Base-by-base conservation (phyloP, 345 rosid genomes). In the Syzygium jambos region DNA sequence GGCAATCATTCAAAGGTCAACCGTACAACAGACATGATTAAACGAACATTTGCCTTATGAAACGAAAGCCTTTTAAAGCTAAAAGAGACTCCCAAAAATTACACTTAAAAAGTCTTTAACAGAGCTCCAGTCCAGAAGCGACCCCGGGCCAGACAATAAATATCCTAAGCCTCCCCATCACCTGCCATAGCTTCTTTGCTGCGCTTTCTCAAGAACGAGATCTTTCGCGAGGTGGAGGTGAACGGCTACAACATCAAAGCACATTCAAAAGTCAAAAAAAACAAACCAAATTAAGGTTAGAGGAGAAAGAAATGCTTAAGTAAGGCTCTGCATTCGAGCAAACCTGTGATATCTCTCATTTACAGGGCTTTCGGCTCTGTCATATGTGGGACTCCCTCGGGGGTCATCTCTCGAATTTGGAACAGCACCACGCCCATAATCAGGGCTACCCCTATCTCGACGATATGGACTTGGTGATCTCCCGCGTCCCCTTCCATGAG, bases 361-460 rank as follows among this genome's bases (percentile, higher is more conserved):
- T 53, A 87, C 87, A 11, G 98, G 97, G 92, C 97, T 96, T 49
- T 93, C 96, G 25, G 89, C 97, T 87, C 93, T 94, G 85, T 88
- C 95, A 41, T 92, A 92, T 83, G 78, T 85, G 55, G 93, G 95
- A 89, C 96, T 95, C 7, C 87, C 92, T 85, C 90, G 93, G 52
- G 90, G 89, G 86, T 90, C 92, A 85, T 92, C 91, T 82, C 90
- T 87, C 2, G 95, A 91, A 86, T 89, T 92, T 65, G 92, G 95
- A 88, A 94, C 92, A 27, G 93, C 90, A 63, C 98, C 98, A 88
- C 93, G 96, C 13, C 99, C 99, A 90, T 98, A 95, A 88, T 98
- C 99, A 84, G 99, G 99, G 90, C 98, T 98, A 5, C 95, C 99
- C 87, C 98, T 93, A 73, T 95, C 99, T 86, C 96, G 95, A 23